Base-by-base conservation (phyloP, 2,329 filamentous ascomycete genomes). In the Penicillium freii region DNA sequence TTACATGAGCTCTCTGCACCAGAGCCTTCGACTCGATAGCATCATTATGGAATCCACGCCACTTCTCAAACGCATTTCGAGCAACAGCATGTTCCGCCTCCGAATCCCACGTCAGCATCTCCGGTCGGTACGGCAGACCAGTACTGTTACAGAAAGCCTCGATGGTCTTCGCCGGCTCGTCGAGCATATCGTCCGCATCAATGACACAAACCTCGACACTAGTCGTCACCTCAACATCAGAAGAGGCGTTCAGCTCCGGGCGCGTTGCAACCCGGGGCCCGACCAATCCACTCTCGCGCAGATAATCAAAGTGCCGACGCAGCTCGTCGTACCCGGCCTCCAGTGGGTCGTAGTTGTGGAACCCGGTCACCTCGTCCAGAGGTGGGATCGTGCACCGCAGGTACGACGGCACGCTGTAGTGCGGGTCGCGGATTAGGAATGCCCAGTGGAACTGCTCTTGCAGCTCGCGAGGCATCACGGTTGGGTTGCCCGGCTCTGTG, bases 21-120 rank as follows among this genome's bases (percentile, higher is more conserved):
- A 99, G 78, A 60, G 86, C 87, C 38, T 82, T 88, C 71, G 90
- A 96, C 65, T 89, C 81, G 66, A 97, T 90, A 15, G 92, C 94
- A 79, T 97, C 94, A 66, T 97, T 90, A 74, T 97, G 94, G 78
- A 96, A 97, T 11, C 94, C 94, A 65, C 87, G 89, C 94, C 94
- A 97, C 80, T 99, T 97, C 77, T 92, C 91, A 77, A 97, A 97
- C 19, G 87, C 87, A 62, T 85, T 82, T 64, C 83, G 81, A 3
- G 92, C 93, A 60, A 84, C 79, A 51, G 77, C 66, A 65, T 91
- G 86, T 66, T 88, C 87, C 62, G 89, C 87, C 51, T 88, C 86
- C 29, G 87, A 86, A 61, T 89, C 84, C 94, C 94, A 97, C 57
- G 83, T 81, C 61, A 99, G 81, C 92, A 97, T 96, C 15, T 84